These are phyloP conservation scores for Gnomoniopsis smithogilvyi DNA, from an alignment of 2,329 filamentous ascomycete genomes.

Conservation along the genomic window DNA sequence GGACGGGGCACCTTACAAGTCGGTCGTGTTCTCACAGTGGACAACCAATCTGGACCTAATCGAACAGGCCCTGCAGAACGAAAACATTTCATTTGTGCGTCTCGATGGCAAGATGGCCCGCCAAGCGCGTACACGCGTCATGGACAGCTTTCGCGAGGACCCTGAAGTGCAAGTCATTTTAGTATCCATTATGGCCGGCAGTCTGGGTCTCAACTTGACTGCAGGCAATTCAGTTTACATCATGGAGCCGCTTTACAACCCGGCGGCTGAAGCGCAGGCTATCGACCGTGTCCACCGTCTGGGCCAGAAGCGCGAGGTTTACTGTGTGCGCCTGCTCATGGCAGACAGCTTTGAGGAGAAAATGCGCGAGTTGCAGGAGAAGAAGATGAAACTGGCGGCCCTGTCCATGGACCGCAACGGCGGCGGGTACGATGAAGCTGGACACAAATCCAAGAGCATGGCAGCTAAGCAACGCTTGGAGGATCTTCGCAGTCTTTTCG, in stretches of 20 bases:
- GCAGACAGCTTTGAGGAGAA: conserved; percentile 87
- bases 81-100: conserved; percentile 68
- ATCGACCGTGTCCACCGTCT: conserved; percentile 89
- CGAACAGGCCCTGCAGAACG: conserved; percentile 69
- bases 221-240: conserved; percentile 84
- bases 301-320: conserved; percentile 84
- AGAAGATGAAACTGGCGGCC: conserved; percentile 88
- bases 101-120: conserved; percentile 89
- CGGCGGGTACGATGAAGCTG: conserved; percentile 24
- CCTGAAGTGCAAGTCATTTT: conserved; percentile 73
- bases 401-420: conserved; percentile 73
- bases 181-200: conserved; percentile 88
- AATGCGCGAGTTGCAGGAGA: conserved; percentile 83
- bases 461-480: conserved; percentile 59
- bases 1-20: conserved; percentile 76
- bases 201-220: conserved; percentile 87
- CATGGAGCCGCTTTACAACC: conserved; percentile 99
- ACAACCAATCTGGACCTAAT: conserved; percentile 93
- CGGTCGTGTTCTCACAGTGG: conserved; percentile 95
- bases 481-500: conserved; percentile 58
- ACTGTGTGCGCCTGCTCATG: conserved; percentile 90
- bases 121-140: conserved; percentile 66
- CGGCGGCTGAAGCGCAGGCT: conserved; percentile 89
- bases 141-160: conserved; percentile 76
- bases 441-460: conserved; percentile 10